phyloP scores from a whole-genome alignment of 345 rosid species.

The Brassica napus region Da-Ae NC_063450.1:30512001-30512500 shows the following conservation, averaged over 20 bases:
- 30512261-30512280: too few relatives aligned
- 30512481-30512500: constrained; percentile 47
- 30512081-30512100: background rate
- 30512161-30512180: too few relatives aligned
- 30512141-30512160: too few relatives aligned
- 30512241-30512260: too few relatives aligned
- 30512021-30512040: background rate
- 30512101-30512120: background rate
- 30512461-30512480: constrained; percentile 72
- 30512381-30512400: background rate
- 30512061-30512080: background rate
- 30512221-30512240: too few relatives aligned
- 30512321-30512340: too few relatives aligned
- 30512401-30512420: constrained; percentile 76
- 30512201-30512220: too few relatives aligned
- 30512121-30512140: too few relatives aligned
- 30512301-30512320: too few relatives aligned
- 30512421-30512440: constrained; percentile 57
- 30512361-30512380: background rate
- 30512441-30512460: constrained; percentile 61
- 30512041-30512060: background rate
- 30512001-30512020: background rate
- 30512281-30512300: too few relatives aligned
- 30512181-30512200: too few relatives aligned
- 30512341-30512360: too few relatives aligned